phyloP scores from a whole-genome alignment of 2,329 filamentous ascomycete species.

The Trichoderma breve region DNA sequence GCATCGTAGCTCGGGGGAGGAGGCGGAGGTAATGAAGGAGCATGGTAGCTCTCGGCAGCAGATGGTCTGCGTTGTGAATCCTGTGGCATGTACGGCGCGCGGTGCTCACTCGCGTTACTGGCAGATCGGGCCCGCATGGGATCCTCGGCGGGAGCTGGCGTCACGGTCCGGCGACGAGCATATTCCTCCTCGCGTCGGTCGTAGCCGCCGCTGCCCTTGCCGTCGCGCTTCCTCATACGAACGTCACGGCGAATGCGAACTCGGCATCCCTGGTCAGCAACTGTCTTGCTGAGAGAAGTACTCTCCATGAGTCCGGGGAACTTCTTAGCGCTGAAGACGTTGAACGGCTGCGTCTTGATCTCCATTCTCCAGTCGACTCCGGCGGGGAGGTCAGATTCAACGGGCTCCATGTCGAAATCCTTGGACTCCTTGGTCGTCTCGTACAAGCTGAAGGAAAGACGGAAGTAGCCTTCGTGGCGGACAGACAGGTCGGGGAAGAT shows the following conservation, averaged over 20 bases:
- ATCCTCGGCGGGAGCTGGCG: slow-evolving; percentile 35
- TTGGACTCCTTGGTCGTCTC: slow-evolving; percentile 86
- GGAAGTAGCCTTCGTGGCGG: slow-evolving; percentile 89
- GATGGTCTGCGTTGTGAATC: slow-evolving; percentile 48
- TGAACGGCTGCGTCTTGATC: slow-evolving; percentile 83
- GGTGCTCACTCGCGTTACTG: slow-evolving; percentile 57
- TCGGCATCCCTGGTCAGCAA: slow-evolving; percentile 94
- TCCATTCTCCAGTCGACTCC: slow-evolving; percentile 81
- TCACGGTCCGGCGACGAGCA: slow-evolving; percentile 36
- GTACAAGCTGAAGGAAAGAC: slow-evolving; percentile 88
- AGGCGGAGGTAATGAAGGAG: slow-evolving; percentile 37
- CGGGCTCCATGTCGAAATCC: slow-evolving; percentile 64
- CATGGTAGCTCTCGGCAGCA: slow-evolving; percentile 44
- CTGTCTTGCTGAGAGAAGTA: slow-evolving; percentile 81
- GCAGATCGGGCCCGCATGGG: slow-evolving; percentile 54
- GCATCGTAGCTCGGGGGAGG: slow-evolving; percentile 32
- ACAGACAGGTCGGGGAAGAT: slow-evolving; percentile 97
- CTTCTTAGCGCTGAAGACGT: slow-evolving; percentile 95
- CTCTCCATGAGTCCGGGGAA: slow-evolving; percentile 92
- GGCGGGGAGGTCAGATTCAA: slow-evolving; percentile 45
- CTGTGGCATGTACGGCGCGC: slow-evolving; percentile 38
- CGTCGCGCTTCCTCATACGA: slow-evolving; percentile 80
- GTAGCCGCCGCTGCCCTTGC: slow-evolving; percentile 57
- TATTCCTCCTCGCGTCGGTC: slow-evolving; percentile 67
- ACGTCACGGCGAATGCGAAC: slow-evolving; percentile 94